Evolutionary conservation across 2,329 filamentous ascomycete species (phyloP).

Genomic region (Sporothrix variecibatus): DNA sequence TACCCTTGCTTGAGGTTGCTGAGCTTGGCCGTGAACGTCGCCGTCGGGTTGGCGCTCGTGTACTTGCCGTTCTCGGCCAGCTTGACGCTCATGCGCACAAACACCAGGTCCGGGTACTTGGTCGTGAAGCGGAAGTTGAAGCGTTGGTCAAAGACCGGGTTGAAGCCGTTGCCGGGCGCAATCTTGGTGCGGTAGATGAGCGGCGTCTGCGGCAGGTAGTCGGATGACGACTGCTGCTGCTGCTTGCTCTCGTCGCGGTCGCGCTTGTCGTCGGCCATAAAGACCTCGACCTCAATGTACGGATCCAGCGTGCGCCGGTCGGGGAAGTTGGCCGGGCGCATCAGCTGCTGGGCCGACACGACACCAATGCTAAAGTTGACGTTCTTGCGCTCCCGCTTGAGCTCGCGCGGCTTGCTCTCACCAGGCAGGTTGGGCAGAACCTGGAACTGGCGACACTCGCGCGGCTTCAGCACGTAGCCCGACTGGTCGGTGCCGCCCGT

Average conservation of each 20-base stretch:
- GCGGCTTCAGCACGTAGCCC: conserved; percentile 92
- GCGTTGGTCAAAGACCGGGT: conserved; percentile 80
- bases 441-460: conserved; percentile 74
- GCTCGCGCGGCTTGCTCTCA: conserved; percentile 45
- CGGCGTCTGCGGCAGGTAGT: conserved; percentile 19
- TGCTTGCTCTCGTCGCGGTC: conserved; percentile 77
- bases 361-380: conserved; percentile 85
- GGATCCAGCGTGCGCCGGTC: conserved; percentile 73
- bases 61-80: conserved; percentile 76
- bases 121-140: conserved; percentile 83
- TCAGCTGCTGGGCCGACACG: conserved; percentile 92
- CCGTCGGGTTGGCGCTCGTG: conserved; percentile 65
- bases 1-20: conserved; percentile 88
- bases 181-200: conserved; percentile 69
- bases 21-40: conserved; percentile 91
- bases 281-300: conserved; percentile 93
- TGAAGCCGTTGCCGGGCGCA: conserved; percentile 87
- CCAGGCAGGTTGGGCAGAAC: conserved; percentile 58
- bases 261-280: conserved; percentile 88
- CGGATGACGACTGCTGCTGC: conserved; percentile 50
- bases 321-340: conserved; percentile 66
- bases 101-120: conserved; percentile 91
- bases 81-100: conserved; percentile 90
- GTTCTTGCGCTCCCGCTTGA: conserved; percentile 76
- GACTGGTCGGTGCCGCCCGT: conserved; percentile 81